Evolutionary conservation across 2,329 filamentous ascomycete genomes (phyloP).

Genomic region (Berkeleyomyces rouxiae): DNA sequence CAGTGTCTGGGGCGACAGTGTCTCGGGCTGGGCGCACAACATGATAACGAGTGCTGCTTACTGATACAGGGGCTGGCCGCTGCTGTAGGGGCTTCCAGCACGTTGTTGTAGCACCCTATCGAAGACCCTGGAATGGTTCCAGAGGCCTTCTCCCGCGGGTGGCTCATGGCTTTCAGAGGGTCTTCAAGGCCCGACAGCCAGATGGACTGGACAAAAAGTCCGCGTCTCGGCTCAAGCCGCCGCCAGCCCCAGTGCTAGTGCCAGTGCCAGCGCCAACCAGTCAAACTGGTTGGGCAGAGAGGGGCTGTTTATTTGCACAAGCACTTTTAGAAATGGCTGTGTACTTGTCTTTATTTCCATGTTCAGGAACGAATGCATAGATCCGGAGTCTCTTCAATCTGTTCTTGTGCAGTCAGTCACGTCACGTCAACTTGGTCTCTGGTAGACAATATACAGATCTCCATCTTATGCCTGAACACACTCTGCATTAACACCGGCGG

Average conservation of each 20-base stretch:
- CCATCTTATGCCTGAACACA: not conserved
- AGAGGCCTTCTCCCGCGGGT: not conserved
- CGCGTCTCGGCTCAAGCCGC: not conserved
- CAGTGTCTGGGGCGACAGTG: no score
- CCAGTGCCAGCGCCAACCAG: not conserved
- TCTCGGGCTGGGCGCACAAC: no score
- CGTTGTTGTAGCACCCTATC: not conserved
- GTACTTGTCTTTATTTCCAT: not conserved
- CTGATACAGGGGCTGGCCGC: no score
- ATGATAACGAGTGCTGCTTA: no score
- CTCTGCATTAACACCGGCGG: not conserved
- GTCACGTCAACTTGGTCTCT: not conserved
- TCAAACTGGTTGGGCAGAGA: no score
- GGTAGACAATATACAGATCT: not conserved
- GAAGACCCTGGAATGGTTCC: not conserved
- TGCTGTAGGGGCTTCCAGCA: not conserved
- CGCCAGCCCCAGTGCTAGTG: not conserved
- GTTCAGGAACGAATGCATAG: no score
- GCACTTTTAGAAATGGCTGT: not conserved
- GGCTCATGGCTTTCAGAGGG: not conserved
- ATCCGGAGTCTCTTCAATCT: no score
- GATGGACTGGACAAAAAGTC: not conserved
- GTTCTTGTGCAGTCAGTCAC: no score
- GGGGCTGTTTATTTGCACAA: not conserved
- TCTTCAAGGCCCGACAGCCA: not conserved